Percentiles rank a stretch among this genome's conserved stretches.
Conservation (phyloP, 768 basidiomycete genomes). For the Tylopilus rubrobrunneus region DNA sequence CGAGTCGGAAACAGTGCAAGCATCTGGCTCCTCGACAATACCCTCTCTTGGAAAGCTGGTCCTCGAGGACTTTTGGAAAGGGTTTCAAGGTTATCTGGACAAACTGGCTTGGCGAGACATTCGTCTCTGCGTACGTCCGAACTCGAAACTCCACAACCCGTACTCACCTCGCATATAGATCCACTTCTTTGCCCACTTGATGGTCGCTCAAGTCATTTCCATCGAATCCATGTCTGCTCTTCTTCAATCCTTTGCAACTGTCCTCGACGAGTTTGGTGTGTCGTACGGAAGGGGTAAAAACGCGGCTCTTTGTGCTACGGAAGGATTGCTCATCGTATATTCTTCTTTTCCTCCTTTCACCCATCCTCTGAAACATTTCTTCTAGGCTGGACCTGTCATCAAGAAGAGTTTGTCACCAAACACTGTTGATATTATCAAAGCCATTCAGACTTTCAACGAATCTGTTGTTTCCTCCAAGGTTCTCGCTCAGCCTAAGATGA, state of each 20-base stretch:
- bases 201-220: conserved; percentile 71
- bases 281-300: conserved; percentile 81
- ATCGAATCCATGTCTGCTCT: conserved; percentile 75
- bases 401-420: conserved; percentile 57
- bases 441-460: conserved; percentile 70
- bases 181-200: conserved; percentile 89
- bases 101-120: conserved; percentile 89
- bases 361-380: neutral
- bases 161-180: conserved; percentile 48
- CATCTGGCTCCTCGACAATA: conserved; percentile 28
- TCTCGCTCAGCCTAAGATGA: conserved; percentile 60
- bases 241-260: conserved; percentile 78
- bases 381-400: conserved; percentile 65
- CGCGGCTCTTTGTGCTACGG: conserved; percentile 76
- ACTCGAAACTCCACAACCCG: neutral
- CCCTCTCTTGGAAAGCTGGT: conserved; percentile 64
- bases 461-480: conserved; percentile 53
- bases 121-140: conserved; percentile 68
- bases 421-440: conserved; percentile 63
- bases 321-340: conserved; percentile 71
- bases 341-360: neutral
- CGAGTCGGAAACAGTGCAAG: conserved; percentile 30
- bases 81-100: conserved; percentile 85
- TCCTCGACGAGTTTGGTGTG: conserved; percentile 86
- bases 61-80: conserved; percentile 87